Percentiles rank a stretch among this genome's conserved stretches.
phyloP scores from a whole-genome alignment of 2,329 filamentous ascomycete species.

The Huntiella decipiens region DNA sequence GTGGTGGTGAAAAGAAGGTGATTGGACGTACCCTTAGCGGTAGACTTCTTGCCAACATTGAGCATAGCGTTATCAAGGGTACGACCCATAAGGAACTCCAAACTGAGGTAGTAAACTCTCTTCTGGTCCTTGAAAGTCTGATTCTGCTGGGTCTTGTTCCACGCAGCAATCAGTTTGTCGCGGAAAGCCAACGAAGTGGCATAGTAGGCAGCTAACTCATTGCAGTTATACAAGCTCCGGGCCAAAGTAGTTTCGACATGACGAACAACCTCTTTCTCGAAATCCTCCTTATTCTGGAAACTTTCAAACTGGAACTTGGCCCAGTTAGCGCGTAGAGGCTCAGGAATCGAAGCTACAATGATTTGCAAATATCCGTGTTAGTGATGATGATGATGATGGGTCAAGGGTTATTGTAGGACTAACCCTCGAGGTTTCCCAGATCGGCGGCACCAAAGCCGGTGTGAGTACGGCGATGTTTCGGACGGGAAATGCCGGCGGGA shows the following conservation, averaged over 20 bases:
- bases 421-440: constrained; percentile 85
- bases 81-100: constrained; percentile 95
- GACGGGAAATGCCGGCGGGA: constrained; percentile 66
- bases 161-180: constrained; percentile 80
- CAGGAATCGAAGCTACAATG: constrained; percentile 53
- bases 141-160: constrained; percentile 95
- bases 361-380: neutral
- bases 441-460: constrained; percentile 82
- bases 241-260: constrained; percentile 95
- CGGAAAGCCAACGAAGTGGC: constrained; percentile 83
- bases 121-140: constrained; percentile 85
- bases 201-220: constrained; percentile 81
- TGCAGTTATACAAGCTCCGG: constrained; percentile 93
- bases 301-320: constrained; percentile 41
- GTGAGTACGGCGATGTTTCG: constrained; percentile 93
- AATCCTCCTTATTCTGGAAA: constrained; percentile 66
- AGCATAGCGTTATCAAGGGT: constrained; percentile 97
- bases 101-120: constrained; percentile 88
- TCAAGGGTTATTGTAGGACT: constrained; percentile 13
- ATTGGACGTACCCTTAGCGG: constrained; percentile 47
- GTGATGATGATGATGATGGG: too few relatives aligned
- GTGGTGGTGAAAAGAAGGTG: constrained; percentile 18
- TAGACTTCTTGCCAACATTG: constrained; percentile 74
- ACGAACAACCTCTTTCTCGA: constrained; percentile 69
- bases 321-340: constrained; percentile 70